phyloP scores from a whole-genome alignment of 2,329 filamentous ascomycete species.

The Neophaeococcomyces mojaviensis region DNA sequence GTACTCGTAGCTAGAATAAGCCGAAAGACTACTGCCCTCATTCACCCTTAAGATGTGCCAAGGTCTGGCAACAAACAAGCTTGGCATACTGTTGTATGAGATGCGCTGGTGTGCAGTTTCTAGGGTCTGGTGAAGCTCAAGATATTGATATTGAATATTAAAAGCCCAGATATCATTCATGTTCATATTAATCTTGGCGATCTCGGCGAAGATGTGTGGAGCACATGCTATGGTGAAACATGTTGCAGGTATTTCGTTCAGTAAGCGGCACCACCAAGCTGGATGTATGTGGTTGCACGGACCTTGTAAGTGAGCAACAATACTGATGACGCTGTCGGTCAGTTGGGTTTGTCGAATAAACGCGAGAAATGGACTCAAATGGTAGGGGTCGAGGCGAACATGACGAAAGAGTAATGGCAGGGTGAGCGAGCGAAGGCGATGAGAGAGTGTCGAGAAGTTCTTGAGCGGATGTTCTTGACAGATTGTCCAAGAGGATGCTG shows the following conservation, averaged over 20 bases:
- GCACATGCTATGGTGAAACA: conserved; percentile 54
- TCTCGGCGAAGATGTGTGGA: conserved; percentile 53
- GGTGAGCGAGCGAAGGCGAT: conserved; percentile 44
- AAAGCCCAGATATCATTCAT: conserved; percentile 57
- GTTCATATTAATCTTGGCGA: conserved; percentile 52
- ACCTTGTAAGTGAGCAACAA: conserved; percentile 39
- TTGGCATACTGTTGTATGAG: conserved; percentile 20
- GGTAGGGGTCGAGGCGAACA: conserved; percentile 33
- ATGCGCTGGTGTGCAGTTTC: conserved; percentile 10
- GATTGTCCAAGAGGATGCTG: conserved; percentile 36
- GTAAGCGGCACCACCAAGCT: conserved; percentile 50
- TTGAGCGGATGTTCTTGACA: conserved; percentile 45
- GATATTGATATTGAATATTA: conserved; percentile 54
- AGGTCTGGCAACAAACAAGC: conserved; percentile 51
- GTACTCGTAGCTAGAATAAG: conserved; percentile 65
- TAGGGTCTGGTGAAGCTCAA: conserved; percentile 38
- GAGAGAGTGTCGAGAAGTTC: conserved; percentile 47
- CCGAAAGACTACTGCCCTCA: conserved; percentile 65
- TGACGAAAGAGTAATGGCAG: conserved; percentile 54
- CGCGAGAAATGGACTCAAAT: conserved; percentile 29
- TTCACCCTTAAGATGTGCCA: conserved; percentile 64
- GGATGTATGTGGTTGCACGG: conserved; percentile 34
- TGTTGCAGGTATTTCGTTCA: conserved; percentile 42
- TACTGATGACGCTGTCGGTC: conserved; percentile 36
- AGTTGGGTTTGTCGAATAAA: conserved; percentile 32